Evolutionary conservation across 2,329 filamentous ascomycete species (phyloP), one percentile per base, ranked within the genome.

Genomic region (Fusarium sp.): DNA sequence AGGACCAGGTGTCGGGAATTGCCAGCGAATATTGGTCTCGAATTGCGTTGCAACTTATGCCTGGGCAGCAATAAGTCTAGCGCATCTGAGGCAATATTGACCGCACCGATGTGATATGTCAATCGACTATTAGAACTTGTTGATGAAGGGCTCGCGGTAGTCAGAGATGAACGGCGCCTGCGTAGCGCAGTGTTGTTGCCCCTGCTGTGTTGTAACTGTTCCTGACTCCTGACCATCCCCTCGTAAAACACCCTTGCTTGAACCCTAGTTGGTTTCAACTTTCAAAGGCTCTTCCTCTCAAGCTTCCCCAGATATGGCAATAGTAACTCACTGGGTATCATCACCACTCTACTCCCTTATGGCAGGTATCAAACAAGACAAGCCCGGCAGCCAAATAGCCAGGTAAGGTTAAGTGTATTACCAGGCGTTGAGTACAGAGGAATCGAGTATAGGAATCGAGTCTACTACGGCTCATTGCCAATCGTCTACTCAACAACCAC

Each of bases 221-320:
- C 66, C 66, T 66, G 63, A 56, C 58, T 70, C 63, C 65, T 62
- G 66, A 52, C 48, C 60, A 58, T 39, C 48, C 66, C 62, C 63
- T 66, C 66, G 68, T 64, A 75, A 54, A 72, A 64, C 50, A 75
- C 41, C 72, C 72, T 70, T 75, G 62, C 52, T 50, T 28, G 26
- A 42, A 41, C 50, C 72, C 67, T 54, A 17, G 61, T 56, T 30
- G 54, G 48, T 75, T 74, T 69, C 68, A 72, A 60, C 44, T 69
- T 74, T 62, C 60, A 68, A 57, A 42, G 57, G 17, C 55, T 70
- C 30, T 72, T 60, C 58, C 59, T 75, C 70, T 72, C 74, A 70
- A 70, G 67, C 67, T 75, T 75, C 67, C 73, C 73, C 73, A 71
- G 76, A 75, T 73, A 72, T 68, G 69, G 71, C 45, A 65, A 72